Evolutionary conservation across 192 early-diverging fungal genomes (phyloP), one percentile per base, ranked within the genome.

Genomic region (Dissophora globulifera): DNA sequence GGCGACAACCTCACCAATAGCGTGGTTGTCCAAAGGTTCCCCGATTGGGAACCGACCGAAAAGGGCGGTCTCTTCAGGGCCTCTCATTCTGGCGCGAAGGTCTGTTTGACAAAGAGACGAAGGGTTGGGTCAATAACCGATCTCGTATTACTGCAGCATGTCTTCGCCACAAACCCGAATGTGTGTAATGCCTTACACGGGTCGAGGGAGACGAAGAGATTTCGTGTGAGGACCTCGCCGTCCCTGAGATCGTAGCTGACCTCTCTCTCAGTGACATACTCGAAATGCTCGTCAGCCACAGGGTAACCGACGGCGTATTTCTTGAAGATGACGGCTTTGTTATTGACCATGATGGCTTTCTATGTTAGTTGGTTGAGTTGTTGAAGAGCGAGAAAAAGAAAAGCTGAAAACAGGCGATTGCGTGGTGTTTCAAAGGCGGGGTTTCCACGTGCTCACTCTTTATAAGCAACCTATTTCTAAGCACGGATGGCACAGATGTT

Each of bases 201-300:
- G 76, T 94, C 92, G 9, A 93, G 72, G 4, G 90, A 92, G 20
- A 94, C 62, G 50, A 79, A 87, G 16, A 87, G 81, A 35, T 83
- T 84, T 35, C 91, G 89, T 2, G 93, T 53, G 30, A 92, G 40
- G 42, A 84, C 53, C 15, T 87, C 79, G 19, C 67, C 75, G 4
- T 87, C 79, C 22, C 72, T 51, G 7, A 90, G 50, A 0, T 79
- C 60, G 4, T 45, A 4, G 17, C n/a, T n/a, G 9, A 45, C 4
- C 17, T 45, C 43, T n/a, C 43, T 42, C 15, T 12, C 62, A 10
- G 63, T 26, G 38, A 89, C 78, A 13, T 9, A 38, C 22, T 58
- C 76, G 60, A 91, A 78, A 67, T 82, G 81, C 42, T 81, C 69
- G 19, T 82, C 84, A 35, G 59, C 54, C 1, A 76, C 45, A 13